These are phyloP conservation scores for Spinacia oleracea DNA, from an alignment of 179 eudicot genomes.

Conservation along the genomic window DNA sequence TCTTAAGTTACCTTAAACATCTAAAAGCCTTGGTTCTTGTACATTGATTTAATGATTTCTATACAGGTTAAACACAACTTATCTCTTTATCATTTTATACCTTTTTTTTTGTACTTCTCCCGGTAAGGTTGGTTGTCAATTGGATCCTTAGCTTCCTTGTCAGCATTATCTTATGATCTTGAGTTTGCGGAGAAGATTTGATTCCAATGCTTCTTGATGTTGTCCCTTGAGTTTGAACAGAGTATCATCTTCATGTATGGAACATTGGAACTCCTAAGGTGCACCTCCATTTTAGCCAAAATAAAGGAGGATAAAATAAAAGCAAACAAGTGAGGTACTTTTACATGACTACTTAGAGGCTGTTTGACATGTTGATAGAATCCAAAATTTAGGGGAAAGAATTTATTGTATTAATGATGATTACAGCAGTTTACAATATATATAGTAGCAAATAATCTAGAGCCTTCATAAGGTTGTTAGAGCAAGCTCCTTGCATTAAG, in stretches of 20 bases:
- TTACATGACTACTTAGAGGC: background rate
- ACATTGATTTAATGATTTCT: background rate
- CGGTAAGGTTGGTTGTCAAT: background rate
- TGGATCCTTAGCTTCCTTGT: background rate
- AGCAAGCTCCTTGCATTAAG: no score
- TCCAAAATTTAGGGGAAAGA: no score
- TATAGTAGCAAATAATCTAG: no score
- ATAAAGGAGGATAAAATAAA: background rate
- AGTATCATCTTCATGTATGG: background rate
- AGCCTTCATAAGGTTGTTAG: no score
- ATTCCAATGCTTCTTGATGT: background rate
- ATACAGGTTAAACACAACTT: background rate
- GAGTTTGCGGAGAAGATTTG: background rate
- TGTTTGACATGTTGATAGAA: no score
- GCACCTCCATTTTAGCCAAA: background rate
- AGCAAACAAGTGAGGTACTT: background rate
- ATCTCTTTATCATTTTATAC: background rate
- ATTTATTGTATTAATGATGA: no score
- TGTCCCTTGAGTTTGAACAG: background rate
- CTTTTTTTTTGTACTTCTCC: background rate
- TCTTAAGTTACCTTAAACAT: background rate
- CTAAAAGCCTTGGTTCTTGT: background rate
- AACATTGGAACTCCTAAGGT: background rate
- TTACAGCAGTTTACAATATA: no score
- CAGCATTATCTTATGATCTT: background rate